Conservation (phyloP, 495 filamentous ascomycete species). For the Durotheca rogersii region DNA sequence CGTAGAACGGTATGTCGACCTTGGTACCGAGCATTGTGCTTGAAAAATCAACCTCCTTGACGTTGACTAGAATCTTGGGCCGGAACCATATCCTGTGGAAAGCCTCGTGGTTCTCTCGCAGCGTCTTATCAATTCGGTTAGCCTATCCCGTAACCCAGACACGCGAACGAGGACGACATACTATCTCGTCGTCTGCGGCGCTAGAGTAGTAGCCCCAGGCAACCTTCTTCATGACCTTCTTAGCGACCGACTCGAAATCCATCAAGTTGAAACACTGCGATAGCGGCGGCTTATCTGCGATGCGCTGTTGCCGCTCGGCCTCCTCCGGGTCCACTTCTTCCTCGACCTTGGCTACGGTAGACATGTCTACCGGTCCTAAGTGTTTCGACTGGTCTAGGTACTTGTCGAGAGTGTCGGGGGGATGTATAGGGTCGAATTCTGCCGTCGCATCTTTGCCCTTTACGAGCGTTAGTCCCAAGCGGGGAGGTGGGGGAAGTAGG, state of each 20-base stretch:
- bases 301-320: slow-evolving; percentile 68
- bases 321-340: slow-evolving; percentile 76
- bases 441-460: slow-evolving; percentile 78
- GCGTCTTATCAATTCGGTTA: slow-evolving; percentile 57
- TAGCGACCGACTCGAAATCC: slow-evolving; percentile 92
- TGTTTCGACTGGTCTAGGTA: slow-evolving; percentile 86
- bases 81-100: slow-evolving; percentile 99
- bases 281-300: slow-evolving; percentile 75
- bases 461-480: neutral
- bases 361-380: slow-evolving; percentile 88
- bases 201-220: slow-evolving; percentile 97
- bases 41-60: slow-evolving; percentile 78
- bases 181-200: slow-evolving; percentile 96
- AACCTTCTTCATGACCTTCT: slow-evolving; percentile 85
- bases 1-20: slow-evolving; percentile 81
- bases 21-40: slow-evolving; percentile 92
- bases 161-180: slow-evolving; percentile 44
- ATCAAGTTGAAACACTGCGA: slow-evolving; percentile 91
- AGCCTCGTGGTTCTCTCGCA: slow-evolving; percentile 94
- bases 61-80: slow-evolving; percentile 79
- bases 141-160: neutral
- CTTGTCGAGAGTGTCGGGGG: slow-evolving; percentile 73
- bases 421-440: slow-evolving; percentile 80
- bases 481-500: neutral
- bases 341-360: slow-evolving; percentile 71